Evolutionary conservation across 345 rosid species (phyloP).

Genomic region (Dovyalis caffra): DNA sequence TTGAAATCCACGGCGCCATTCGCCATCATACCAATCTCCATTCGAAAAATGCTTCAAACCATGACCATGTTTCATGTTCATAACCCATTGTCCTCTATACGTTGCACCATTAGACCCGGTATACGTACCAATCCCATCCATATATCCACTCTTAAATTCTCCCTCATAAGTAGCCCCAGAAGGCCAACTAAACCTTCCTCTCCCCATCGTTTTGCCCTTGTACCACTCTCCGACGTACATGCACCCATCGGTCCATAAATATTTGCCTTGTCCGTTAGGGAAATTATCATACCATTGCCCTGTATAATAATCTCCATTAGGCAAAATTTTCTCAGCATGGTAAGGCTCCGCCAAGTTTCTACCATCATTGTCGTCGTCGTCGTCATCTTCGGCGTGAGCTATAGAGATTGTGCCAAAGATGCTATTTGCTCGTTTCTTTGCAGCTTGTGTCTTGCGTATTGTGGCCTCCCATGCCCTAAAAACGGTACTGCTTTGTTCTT

Average conservation of each 20-base stretch:
- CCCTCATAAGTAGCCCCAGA: constrained; percentile 87
- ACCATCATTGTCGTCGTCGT: constrained; percentile 24
- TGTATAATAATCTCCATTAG: constrained; percentile 82
- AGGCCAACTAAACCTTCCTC: constrained; percentile 89
- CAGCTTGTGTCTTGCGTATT: constrained; percentile 80
- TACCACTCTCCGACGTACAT: constrained; percentile 86
- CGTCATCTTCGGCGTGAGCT: constrained; percentile 50
- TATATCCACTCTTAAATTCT: constrained; percentile 84
- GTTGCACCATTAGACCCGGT: constrained; percentile 57
- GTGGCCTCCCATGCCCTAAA: constrained; percentile 94
- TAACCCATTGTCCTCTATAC: constrained; percentile 80
- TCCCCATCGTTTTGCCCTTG: constrained; percentile 77
- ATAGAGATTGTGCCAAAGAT: constrained; percentile 67
- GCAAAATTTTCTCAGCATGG: constrained; percentile 63
- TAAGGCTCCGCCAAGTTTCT: constrained; percentile 38
- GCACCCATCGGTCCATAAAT: constrained; percentile 90
- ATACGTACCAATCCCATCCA: constrained; percentile 84
- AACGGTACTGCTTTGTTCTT: constrained; percentile 64
- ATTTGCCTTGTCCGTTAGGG: constrained; percentile 84
- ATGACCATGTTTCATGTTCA: constrained; percentile 87
- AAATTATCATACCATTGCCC: constrained; percentile 87
- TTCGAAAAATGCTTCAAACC: constrained; percentile 57
- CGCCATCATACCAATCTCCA: constrained; percentile 86
- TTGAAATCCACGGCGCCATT: constrained; percentile 77
- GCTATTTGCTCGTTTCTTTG: constrained; percentile 84